Base-by-base conservation (phyloP, 2,329 filamentous ascomycete genomes). In the Xylariaceae sp. region DNA sequence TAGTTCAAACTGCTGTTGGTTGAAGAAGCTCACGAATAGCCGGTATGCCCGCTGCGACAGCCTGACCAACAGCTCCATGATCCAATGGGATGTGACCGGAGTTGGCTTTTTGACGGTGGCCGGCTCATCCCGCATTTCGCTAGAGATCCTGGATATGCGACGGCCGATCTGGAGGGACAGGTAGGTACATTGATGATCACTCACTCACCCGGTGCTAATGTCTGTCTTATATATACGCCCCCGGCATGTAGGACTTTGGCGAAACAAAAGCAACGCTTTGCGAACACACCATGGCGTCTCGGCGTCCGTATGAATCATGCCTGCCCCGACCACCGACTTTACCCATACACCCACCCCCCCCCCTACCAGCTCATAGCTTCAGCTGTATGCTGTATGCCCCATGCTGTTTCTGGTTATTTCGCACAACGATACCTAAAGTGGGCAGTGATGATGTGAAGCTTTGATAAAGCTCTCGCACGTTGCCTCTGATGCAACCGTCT, bases 51-150 rank as follows among this genome's bases (percentile, higher is more conserved):
- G 27, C 33, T 31, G 19, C 17, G 31, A 27, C 15, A 30, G 11
- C 13, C n/a, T n/a, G n/a, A n/a, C n/a, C n/a, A n/a, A n/a, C n/a
- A n/a, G n/a, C n/a, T 24, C 21, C 21, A 24, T 11, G 7, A 11
- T 24, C 7, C 21, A 6, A 6, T 24, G 6, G 21, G 21, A 29
- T 29, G 13, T 29, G 13, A 29, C 27, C n/a, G 9, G 13, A 7
- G 5, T 29, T 29, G 9, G 13, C 5, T 14, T 7, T 13, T n/a
- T n/a, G 13, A 29, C 21, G 21, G 21, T 29, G 14, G n/a, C 23
- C 43, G 40, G 43, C 33, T 38, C 40, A 46, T 46, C 40, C 43
- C 43, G 43, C 36, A 43, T 26, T 28, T 43, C 36, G 36, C 34
- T 35, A 28, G n/a, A 9, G 36, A 43, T 26, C 43, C 40, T n/a